Conservation (phyloP, 2,329 filamentous ascomycete genomes). For the Epichloe sylvatica region DNA sequence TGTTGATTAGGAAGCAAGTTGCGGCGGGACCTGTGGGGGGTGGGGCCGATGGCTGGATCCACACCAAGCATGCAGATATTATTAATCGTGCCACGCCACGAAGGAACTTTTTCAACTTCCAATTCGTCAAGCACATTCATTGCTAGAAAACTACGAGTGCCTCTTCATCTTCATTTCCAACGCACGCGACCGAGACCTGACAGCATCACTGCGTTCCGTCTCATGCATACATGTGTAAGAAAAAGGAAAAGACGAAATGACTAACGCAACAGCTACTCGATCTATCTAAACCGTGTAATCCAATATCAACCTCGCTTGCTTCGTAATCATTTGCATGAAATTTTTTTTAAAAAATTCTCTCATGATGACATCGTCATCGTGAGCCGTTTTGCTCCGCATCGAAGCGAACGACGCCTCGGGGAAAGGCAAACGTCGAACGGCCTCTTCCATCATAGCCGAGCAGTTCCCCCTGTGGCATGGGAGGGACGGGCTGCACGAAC, state of each 20-base stretch:
- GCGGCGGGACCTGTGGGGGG: background rate
- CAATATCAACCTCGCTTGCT: background rate
- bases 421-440: conserved; percentile 26
- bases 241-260: background rate
- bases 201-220: no score
- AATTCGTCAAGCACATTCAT: no score
- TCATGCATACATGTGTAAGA: background rate
- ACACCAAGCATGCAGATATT: no score
- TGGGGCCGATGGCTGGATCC: background rate
- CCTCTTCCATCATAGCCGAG: conserved; percentile 23
- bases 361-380: background rate
- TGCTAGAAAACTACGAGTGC: no score
- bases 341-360: no score
- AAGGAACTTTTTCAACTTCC: no score
- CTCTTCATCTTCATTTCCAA: no score
- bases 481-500: conserved; percentile 23
- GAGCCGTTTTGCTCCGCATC: conserved; percentile 11
- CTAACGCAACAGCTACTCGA: background rate
- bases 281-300: background rate
- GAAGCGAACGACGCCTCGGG: conserved; percentile 21
- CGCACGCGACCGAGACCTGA: no score
- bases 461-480: conserved; percentile 17
- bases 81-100: no score
- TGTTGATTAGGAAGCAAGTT: background rate
- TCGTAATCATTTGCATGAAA: background rate